Conservation (phyloP, 1,284 basidiomycete species). For the Polyporus tsugae region DNA sequence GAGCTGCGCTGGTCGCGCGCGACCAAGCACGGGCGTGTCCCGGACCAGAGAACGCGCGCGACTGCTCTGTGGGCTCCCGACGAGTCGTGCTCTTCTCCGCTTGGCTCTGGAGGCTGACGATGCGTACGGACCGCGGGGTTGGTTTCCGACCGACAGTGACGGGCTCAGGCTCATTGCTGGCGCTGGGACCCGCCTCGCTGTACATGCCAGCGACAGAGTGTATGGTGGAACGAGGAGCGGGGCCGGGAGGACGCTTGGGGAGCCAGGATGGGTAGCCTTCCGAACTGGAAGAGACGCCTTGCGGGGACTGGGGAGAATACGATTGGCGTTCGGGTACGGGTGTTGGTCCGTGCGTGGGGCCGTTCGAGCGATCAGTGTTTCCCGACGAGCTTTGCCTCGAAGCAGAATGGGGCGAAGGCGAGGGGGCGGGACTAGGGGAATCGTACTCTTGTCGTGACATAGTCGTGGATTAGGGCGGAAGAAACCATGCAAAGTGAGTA, state of each 20-base stretch:
- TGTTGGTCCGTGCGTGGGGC: slow-evolving; percentile 36
- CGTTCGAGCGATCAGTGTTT: slow-evolving; percentile 33
- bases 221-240: slow-evolving; percentile 74
- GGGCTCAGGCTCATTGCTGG: slow-evolving; percentile 39
- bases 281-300: slow-evolving; percentile 47
- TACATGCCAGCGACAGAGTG: slow-evolving; percentile 54
- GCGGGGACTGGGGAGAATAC: slow-evolving; percentile 40
- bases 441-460: slow-evolving; percentile 47
- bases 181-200: slow-evolving; percentile 51
- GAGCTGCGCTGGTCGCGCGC: slow-evolving; percentile 59
- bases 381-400: slow-evolving; percentile 38
- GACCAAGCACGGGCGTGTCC: slow-evolving; percentile 61
- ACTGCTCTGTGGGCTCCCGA: slow-evolving; percentile 62
- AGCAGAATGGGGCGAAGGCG: slow-evolving; percentile 40
- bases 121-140: slow-evolving; percentile 79
- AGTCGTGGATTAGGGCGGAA: slow-evolving; percentile 39
- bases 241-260: slow-evolving; percentile 77
- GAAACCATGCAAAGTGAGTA: slow-evolving; percentile 40
- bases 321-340: slow-evolving; percentile 34
- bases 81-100: slow-evolving; percentile 47
- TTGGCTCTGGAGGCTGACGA: slow-evolving; percentile 70
- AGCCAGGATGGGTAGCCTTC: slow-evolving; percentile 86
- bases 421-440: slow-evolving; percentile 36
- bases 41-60: slow-evolving; percentile 47
- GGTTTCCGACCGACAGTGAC: slow-evolving; percentile 69